Evolutionary conservation across 805 yeast species (phyloP).

Genomic region (Wickerhamomyces queroliae): DNA sequence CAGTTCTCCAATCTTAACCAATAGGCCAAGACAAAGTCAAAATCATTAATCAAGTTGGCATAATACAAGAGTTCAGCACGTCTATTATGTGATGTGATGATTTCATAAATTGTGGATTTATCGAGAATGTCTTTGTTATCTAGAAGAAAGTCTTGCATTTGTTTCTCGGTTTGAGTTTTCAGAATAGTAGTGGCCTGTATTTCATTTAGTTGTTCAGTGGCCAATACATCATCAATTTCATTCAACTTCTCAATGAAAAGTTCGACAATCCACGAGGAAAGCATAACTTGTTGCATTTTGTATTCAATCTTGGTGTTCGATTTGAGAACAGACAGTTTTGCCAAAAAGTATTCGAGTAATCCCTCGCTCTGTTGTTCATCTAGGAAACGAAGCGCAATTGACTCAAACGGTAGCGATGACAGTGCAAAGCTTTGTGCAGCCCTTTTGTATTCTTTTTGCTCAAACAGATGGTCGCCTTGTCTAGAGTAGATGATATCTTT

Average conservation of each 20-base stretch:
- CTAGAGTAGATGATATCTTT: conserved; percentile 43
- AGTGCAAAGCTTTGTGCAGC: conserved; percentile 57
- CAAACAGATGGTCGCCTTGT: conserved; percentile 47
- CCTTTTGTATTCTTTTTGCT: conserved; percentile 22
- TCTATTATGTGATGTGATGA: conserved; percentile 62
- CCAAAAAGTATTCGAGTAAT: conserved; percentile 37
- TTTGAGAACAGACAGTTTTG: conserved; percentile 32
- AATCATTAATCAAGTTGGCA: conserved; percentile 65
- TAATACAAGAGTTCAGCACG: conserved; percentile 57
- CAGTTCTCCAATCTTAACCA: conserved; percentile 69
- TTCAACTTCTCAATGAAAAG: conserved; percentile 26
- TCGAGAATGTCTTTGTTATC: conserved; percentile 49
- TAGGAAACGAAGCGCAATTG: conserved; percentile 52
- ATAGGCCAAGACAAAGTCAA: conserved; percentile 59
- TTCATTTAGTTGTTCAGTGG: conserved; percentile 21
- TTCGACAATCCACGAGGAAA: conserved; percentile 33
- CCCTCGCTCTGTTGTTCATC: conserved; percentile 36
- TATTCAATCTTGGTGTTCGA: conserved; percentile 18
- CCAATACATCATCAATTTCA: conserved; percentile 26
- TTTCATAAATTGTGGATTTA: conserved; percentile 61
- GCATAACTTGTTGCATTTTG: conserved; percentile 24
- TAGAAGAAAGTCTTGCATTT: conserved; percentile 44
- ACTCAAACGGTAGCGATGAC: conserved; percentile 64
- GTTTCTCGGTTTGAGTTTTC: conserved; percentile 23
- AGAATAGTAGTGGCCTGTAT: conserved; percentile 16